These are phyloP conservation scores for Podospora pseudocomata DNA, from an alignment of 495 filamentous ascomycete species.

Conservation along the genomic window DNA sequence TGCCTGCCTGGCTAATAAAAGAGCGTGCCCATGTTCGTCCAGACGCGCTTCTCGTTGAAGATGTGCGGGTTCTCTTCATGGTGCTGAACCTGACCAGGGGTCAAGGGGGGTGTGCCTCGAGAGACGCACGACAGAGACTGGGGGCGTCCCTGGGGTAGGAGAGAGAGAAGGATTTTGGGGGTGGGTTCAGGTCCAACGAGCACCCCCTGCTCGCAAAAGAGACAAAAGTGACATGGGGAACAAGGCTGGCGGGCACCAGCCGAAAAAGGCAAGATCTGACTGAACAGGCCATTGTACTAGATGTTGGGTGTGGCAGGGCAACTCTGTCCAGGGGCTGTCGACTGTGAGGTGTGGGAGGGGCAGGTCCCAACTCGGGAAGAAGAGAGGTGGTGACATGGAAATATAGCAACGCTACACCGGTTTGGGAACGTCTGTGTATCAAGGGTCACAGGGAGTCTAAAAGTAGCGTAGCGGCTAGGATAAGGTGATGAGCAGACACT, in stretches of 20 bases:
- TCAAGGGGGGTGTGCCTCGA: slow-evolving; percentile 18
- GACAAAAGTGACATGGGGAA: slow-evolving; percentile 7
- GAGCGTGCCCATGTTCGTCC: slow-evolving; percentile 24
- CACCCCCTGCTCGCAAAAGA: slow-evolving; percentile 5
- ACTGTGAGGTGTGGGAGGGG: slow-evolving; percentile 7
- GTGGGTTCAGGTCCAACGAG: slow-evolving; percentile 10
- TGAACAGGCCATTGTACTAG: slow-evolving; percentile 17
- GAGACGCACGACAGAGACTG: slow-evolving; percentile 15
- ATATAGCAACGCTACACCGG: slow-evolving; percentile 31
- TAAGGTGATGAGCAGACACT: slow-evolving; percentile 14
- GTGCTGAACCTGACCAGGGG: slow-evolving; percentile 19
- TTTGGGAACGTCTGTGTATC: slow-evolving; percentile 25
- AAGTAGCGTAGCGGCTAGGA: slow-evolving; percentile 29
- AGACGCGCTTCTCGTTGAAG: slow-evolving; percentile 23
- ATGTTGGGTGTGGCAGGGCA: slow-evolving; percentile 20
- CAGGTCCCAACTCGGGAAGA: slow-evolving; percentile 15
- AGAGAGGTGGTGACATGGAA: slow-evolving; percentile 22
- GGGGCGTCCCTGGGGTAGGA: slow-evolving; percentile 21
- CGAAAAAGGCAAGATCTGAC: slow-evolving; percentile 27
- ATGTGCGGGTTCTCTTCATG: slow-evolving; percentile 19
- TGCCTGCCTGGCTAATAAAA: slow-evolving; percentile 40
- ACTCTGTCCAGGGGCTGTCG: slow-evolving; percentile 5
- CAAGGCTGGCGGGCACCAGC: slow-evolving; percentile 26
- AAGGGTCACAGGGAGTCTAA: slow-evolving; percentile 28
- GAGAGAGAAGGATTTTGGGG: slow-evolving; percentile 10